These are phyloP conservation scores for Fagopyrum esculentum DNA, from an alignment of 148 eudicot genomes.

Conservation along the genomic window DNA sequence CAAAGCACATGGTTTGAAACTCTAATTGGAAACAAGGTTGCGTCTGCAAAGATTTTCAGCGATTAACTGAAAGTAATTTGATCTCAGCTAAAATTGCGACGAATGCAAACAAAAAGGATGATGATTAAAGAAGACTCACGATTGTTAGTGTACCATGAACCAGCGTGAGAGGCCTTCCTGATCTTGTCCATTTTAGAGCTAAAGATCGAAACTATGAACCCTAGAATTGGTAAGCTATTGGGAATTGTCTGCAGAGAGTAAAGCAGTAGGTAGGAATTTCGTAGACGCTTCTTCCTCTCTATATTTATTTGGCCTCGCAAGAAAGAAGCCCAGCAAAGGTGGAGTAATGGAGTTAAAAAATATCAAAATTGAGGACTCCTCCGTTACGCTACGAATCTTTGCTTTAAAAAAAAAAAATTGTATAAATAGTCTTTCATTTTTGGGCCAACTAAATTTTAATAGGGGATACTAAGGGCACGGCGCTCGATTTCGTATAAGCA, in stretches of 20 bases:
- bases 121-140: conserved; percentile 36
- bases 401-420: too few relatives aligned
- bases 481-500: too few relatives aligned
- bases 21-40: conserved; percentile 5
- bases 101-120: background rate
- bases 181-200: conserved; percentile 47
- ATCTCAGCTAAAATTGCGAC: background rate
- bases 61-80: background rate
- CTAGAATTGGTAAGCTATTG: conserved; percentile 4
- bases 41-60: background rate
- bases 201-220: background rate
- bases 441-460: too few relatives aligned
- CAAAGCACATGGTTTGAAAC: background rate
- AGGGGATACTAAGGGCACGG: too few relatives aligned
- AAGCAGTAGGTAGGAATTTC: conserved; percentile 1
- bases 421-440: too few relatives aligned
- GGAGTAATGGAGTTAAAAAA: background rate
- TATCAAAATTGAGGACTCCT: background rate
- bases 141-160: conserved; percentile 93
- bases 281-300: background rate
- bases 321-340: background rate
- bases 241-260: conserved; percentile 1
- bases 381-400: background rate
- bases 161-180: conserved; percentile 91
- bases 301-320: background rate